Base-by-base conservation (phyloP, 257 asterid species). In the Nicotiana tomentosiformis region DNA sequence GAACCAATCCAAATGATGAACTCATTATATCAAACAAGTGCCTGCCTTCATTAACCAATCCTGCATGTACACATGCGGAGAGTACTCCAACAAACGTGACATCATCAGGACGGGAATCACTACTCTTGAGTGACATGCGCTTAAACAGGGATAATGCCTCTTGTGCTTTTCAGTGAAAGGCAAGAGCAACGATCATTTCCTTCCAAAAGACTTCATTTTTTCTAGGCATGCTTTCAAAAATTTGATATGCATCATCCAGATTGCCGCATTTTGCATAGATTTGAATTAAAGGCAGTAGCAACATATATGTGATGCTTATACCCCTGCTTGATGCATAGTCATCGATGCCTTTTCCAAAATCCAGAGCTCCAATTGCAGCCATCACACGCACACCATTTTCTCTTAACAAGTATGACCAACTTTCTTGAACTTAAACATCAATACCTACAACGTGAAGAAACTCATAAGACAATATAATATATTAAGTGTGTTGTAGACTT, bases 251-350 rank as follows among this genome's bases (percentile, higher is more conserved):
- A 23, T 64, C 39, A 37, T 89, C 96, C 83, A 96, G 57, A 79
- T 85, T 89, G n/a, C 98, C 99, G 49, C 97, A 96, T 85, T 96
- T 96, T 0, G 99, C 88, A 77, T 94, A 93, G 95, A 96, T 96
- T 83, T 94, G 97, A 65, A 96, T 90, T 80, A 96, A 96, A 85
- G 67, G 99, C 95, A 17, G 98, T 92, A 7, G 91, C 88, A 12
- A 96, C 93, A 77, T 92, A 96, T 18, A 94, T 82, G 81, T 92
- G 91, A 82, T 85, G 58, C 77, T 83, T 64, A 91, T 58, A 18
- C 91, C 96, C 67, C 83, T 85, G 66, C 79, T 85, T 60, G 87
- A 82, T 46, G 98, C 98, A 82, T 89, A 90, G 82, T 92, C 92
- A n/a, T 91, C 91, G 16, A 96, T 82, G 87, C 89, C 77, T 68